A percentile compares a stretch with the other conserved stretches of the same genome.
These are phyloP conservation scores for Roridomyces roridus DNA, from an alignment of 768 basidiomycete genomes.

Conservation along the genomic window DNA sequence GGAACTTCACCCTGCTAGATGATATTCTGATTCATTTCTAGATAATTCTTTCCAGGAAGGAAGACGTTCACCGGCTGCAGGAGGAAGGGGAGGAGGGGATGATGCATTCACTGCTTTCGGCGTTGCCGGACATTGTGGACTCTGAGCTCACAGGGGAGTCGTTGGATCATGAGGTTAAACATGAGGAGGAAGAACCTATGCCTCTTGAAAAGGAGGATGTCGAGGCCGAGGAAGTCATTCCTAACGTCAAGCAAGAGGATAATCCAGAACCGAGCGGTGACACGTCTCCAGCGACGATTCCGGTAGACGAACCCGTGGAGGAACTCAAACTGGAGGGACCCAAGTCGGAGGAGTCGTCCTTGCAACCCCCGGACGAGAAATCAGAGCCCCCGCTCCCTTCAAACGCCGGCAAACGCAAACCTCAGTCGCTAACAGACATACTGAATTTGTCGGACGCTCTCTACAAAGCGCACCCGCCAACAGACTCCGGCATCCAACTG, in stretches of 20 bases:
- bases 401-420: conserved; percentile 27
- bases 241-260: conserved; percentile 7
- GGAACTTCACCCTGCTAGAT: too few species aligned
- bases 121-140: conserved; percentile 48
- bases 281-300: background rate
- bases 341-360: background rate
- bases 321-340: background rate
- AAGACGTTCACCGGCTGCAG: conserved; percentile 64
- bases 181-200: conserved; percentile 2
- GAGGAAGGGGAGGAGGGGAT: conserved; percentile 60
- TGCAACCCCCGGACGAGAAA: conserved; percentile 4
- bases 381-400: background rate
- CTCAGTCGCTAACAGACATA: conserved; percentile 52
- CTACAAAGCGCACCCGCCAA: conserved; percentile 62
- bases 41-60: conserved; percentile 78
- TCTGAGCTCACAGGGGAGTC: conserved; percentile 26
- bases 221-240: too few species aligned
- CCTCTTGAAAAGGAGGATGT: background rate
- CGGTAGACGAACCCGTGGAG: too few species aligned
- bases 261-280: background rate
- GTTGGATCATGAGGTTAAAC: background rate
- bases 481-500: conserved; percentile 58
- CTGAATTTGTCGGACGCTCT: conserved; percentile 66
- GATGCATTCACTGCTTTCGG: conserved; percentile 43
- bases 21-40: conserved; percentile 33